phyloP scores from a whole-genome alignment of 805 yeast species.

The Candida odintsovae region DNA sequence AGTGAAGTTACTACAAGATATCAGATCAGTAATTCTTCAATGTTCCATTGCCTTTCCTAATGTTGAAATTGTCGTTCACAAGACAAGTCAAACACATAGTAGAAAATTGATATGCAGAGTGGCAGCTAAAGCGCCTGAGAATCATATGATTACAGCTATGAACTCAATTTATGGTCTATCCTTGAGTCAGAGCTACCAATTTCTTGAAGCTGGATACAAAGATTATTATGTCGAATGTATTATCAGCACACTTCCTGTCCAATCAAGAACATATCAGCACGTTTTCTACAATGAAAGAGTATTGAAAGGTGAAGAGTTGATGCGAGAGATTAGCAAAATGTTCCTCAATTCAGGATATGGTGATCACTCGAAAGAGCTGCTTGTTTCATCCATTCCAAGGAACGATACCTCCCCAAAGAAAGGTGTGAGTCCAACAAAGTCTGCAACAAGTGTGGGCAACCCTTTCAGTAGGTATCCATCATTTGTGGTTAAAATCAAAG shows the following conservation, averaged over 20 bases:
- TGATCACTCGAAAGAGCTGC: conserved; percentile 4
- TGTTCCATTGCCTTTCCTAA: conserved; percentile 24
- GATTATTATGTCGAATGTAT: conserved; percentile 30
- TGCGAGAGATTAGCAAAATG: conserved; percentile 18
- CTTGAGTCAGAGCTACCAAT: conserved; percentile 20
- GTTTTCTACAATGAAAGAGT: conserved; percentile 38
- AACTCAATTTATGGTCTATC: conserved; percentile 28
- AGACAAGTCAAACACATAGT: background rate
- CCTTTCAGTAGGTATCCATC: conserved; percentile 34
- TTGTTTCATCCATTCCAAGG: conserved; percentile 11
- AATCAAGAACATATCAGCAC: conserved; percentile 36
- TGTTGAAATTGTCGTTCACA: conserved; percentile 13
- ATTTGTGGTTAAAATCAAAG: conserved; percentile 29
- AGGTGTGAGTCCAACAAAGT: conserved; percentile 17
- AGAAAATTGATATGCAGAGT: conserved; percentile 6
- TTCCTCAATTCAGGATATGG: conserved; percentile 24
- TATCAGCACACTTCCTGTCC: conserved; percentile 32
- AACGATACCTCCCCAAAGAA: conserved; percentile 18
- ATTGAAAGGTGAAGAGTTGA: conserved; percentile 10
- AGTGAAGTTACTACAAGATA: conserved; percentile 20
- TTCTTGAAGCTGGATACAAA: conserved; percentile 23
- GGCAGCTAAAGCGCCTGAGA: conserved; percentile 1
- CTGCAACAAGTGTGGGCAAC: conserved; percentile 24
- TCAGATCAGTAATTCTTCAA: conserved; percentile 28
- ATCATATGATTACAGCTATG: conserved; percentile 17